Evolutionary conservation across 2,329 filamentous ascomycete species (phyloP), one percentile per base, ranked within the genome.

Genomic region (Microdochium paspali): DNA sequence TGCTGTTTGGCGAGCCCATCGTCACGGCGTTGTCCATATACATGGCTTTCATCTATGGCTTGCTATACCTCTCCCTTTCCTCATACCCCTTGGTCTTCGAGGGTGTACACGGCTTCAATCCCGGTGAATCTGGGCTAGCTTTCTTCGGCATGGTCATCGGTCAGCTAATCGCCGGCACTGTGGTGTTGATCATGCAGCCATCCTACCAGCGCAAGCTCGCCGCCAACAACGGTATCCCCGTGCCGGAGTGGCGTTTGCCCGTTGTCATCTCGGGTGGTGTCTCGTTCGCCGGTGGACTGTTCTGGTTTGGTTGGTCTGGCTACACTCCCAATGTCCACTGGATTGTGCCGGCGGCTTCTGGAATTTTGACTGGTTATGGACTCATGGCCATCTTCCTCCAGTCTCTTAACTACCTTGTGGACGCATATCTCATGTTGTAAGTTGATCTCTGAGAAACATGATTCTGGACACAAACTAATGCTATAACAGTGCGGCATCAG

Each of bases 71-170:
- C 24, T 93, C 93, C 70, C 73, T 95, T 46, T 90, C 87, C 0
- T 86, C 88, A 1, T 94, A 94, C 56, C 84, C 86, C 0, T 77
- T 93, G 42, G 85, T 94, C 44, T 95, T 93, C 67, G 72, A 84
- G 51, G 71, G 74, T 24, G 73, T 90, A 4, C 85, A 95, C 63
- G 74, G 77, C 54, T 84, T 91, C 69, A 79, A 68, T 28, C 58
- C 74, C 1, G 90, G 90, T 48, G 66, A 87, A 18, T 77, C 82
- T 3, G 90, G 89, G 2, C 73, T 95, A 4, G 82, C 88, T 4
- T 95, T 90, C 63, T 87, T 95, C 56, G 90, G 89, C 47, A 87
- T 95, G 83, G 79, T 93, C 46, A 57, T 73, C 9, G 88, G 88
- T 44, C 78, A 89, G 60, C 51, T 91, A 15, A 65, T 87, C 47